Base-by-base conservation (phyloP, 192 early-diverging fungal genomes). In the Coemansia sp. region DNA sequence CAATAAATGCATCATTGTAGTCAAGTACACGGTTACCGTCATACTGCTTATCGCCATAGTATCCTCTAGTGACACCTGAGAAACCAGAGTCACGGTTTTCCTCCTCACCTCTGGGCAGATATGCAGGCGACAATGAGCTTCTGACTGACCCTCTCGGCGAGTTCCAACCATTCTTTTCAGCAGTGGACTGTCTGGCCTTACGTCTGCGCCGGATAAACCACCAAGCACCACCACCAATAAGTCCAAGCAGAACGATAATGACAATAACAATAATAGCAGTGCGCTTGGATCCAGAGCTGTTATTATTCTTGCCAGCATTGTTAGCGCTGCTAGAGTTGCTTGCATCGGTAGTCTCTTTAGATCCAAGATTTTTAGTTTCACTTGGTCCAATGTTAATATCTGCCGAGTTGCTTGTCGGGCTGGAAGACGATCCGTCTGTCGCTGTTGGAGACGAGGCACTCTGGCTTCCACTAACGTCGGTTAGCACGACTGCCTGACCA, bases 81-180 rank as follows among this genome's bases (percentile, higher is more conserved):
- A 42, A 42, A 13, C 41, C 41, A 17, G 41, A 42, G 41, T 3
- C 17, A 9, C 41, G 41, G 41, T 42, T 3, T 13, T 42, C 17
- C 2, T 42, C 14, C 41, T n/a, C 17, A 3, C 12, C 12, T 13
- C 41, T 2, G 17, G 41, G 41, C 41, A n/a, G 41, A 42, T 42
- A 42, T 17, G 46, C 22, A 21, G 46, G 46, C 46, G 46, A 22
- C 15, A 22, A 21, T 47, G 21, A 47, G 46, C 17, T 21, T n/a
- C 18, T 21, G 18, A 47, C 9, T 22, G 46, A 47, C 4, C 21
- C 21, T 21, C 46, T 47, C 2, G 15, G 9, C 10, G 46, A 22
- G 22, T 25, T 41, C 55, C 55, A 57, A 2, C 55, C 55, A 18
- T 57, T 57, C 43, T 61, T 42, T 15, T 61, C n/a, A 14, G 39